Percentiles rank a stretch among this genome's conserved stretches.
Evolutionary conservation across 345 rosid genomes (phyloP).

Genomic region (Ricinus communis): DNA sequence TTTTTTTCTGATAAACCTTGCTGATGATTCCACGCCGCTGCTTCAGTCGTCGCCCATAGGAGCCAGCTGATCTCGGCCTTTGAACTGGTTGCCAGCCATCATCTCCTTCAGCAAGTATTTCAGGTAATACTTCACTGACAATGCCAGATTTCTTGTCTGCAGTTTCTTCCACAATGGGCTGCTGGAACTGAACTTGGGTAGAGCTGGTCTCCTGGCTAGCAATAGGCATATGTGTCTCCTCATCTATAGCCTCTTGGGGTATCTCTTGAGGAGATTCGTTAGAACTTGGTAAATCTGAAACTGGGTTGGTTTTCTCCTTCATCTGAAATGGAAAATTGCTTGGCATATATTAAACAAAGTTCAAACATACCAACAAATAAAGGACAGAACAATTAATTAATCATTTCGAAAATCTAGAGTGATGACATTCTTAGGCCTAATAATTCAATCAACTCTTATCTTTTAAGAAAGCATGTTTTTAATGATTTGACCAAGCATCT

Average conservation of each 20-base stretch:
- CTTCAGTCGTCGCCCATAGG: constrained; percentile 68
- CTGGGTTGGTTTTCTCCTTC: constrained; percentile 54
- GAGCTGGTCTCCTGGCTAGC: constrained; percentile 40
- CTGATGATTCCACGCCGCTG: constrained; percentile 81
- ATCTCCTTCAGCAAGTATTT: constrained; percentile 65
- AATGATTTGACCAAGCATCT: not conserved
- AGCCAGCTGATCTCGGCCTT: constrained; percentile 80
- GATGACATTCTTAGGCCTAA: not conserved
- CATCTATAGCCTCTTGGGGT: constrained; percentile 52
- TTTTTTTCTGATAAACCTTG: constrained; percentile 76
- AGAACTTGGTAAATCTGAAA: constrained; percentile 35
- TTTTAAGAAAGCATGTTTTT: not conserved
- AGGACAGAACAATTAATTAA: not conserved
- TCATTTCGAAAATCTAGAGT: constrained; percentile 3
- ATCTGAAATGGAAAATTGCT: constrained; percentile 42
- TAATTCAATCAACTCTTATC: not conserved
- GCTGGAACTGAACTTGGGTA: constrained; percentile 41
- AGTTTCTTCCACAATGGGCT: constrained; percentile 46
- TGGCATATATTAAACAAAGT: constrained; percentile 6
- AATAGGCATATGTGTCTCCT: constrained; percentile 43
- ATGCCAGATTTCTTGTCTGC: constrained; percentile 35
- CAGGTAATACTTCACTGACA: constrained; percentile 37
- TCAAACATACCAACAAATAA: not conserved
- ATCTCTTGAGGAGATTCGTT: constrained; percentile 47
- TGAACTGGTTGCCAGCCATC: constrained; percentile 99